Evolutionary conservation across 163 green algal genomes (phyloP).

Genomic region (Coccomyxa subellipsoidea): DNA sequence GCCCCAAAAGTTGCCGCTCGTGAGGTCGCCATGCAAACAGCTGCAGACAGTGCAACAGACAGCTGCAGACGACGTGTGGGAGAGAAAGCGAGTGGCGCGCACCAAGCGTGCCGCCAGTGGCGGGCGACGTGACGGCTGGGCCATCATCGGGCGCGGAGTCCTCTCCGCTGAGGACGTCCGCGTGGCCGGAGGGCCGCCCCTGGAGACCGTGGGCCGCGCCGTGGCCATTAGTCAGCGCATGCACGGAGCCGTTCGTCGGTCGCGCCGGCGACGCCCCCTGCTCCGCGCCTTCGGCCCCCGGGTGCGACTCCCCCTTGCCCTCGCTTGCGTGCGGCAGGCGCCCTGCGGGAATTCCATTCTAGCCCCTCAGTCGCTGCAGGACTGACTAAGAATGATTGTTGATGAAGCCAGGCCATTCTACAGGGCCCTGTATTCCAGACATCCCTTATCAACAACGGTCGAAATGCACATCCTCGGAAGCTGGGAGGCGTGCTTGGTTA

Average conservation of each 20-base stretch:
- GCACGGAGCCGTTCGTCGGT: neutral
- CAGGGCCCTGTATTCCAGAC: too few species aligned
- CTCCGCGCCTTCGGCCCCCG: neutral
- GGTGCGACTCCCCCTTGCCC: neutral
- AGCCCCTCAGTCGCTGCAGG: neutral
- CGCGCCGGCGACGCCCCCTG: neutral
- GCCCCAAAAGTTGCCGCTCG: too few species aligned
- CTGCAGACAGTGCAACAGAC: too few species aligned
- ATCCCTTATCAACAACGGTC: too few species aligned
- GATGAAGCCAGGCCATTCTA: too few species aligned
- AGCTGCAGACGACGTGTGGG: neutral
- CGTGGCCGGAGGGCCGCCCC: neutral
- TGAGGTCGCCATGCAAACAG: too few species aligned
- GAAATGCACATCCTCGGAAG: too few species aligned
- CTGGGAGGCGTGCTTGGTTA: too few species aligned
- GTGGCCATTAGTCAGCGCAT: neutral
- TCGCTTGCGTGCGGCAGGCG: neutral
- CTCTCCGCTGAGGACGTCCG: neutral
- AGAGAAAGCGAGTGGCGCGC: neutral
- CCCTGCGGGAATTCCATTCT: too few species aligned
- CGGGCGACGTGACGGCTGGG: neutral
- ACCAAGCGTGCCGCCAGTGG: neutral
- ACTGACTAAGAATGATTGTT: too few species aligned
- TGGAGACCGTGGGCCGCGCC: neutral
- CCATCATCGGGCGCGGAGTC: constrained; percentile 1